These are phyloP conservation scores for Tagetes patula DNA, from an alignment of 129 eudicot genomes.

Conservation along the genomic window DNA sequence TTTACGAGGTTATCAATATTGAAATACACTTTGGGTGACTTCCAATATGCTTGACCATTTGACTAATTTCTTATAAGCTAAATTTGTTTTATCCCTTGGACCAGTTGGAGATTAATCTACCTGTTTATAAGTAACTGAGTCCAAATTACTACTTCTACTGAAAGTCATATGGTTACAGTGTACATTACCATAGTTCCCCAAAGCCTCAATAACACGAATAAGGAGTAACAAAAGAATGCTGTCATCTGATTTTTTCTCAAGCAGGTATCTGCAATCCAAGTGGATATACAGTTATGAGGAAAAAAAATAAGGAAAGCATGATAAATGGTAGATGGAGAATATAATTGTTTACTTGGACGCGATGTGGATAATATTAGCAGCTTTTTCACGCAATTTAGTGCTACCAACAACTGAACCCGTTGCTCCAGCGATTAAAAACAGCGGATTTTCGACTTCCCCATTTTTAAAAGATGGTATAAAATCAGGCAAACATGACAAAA, in stretches of 20 bases:
- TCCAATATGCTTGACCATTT: background rate
- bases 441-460: constrained; percentile 55
- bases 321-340: background rate
- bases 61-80: background rate
- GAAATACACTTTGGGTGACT: background rate
- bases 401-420: constrained; percentile 83
- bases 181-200: constrained; percentile 78
- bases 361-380: constrained; percentile 74
- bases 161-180: constrained; percentile 4
- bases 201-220: constrained; percentile 87
- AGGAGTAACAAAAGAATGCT: constrained; percentile 85
- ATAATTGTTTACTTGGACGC: constrained; percentile 66
- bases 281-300: background rate
- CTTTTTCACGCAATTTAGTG: constrained; percentile 66
- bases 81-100: background rate
- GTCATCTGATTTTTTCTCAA: constrained; percentile 95
- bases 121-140: background rate
- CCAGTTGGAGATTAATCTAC: background rate
- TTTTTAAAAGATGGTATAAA: constrained; percentile 64
- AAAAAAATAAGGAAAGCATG: background rate
- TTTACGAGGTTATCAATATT: background rate
- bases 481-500: constrained; percentile 96
- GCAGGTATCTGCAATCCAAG: constrained; percentile 56
- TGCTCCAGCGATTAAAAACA: constrained; percentile 88
- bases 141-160: background rate